Base-by-base conservation (phyloP, 805 yeast species). In the Pichia occidentalis region DNA sequence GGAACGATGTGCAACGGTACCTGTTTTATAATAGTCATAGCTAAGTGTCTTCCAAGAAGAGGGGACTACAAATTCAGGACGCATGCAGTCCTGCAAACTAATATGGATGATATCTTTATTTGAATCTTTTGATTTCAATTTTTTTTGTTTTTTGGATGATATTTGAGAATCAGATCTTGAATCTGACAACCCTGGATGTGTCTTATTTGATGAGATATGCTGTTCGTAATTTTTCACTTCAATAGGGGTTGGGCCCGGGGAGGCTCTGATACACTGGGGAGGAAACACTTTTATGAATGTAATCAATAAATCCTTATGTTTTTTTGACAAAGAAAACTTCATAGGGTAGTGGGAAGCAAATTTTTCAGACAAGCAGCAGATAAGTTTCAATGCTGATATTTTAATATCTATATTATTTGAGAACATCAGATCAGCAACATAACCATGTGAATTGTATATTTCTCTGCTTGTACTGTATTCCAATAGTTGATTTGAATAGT, bases 401-500 rank as follows among this genome's bases (percentile, higher is more conserved):
- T 79, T 68, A 7, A 87, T 72, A 17, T 68, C 67, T 22, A 81
- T 59, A 7, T 81, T 73, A 12, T 79, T 77, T 12, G 80, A 68
- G 39, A 71, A 71, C 32, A 85, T 53, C 44, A 87, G 59, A 29
- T 65, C 63, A 42, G 68, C 74, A 39, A 87, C 66, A 25, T 78
- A 65, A 34, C 79, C 80, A 14, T 73, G 60, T 16, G 86, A 77
- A n/a, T 77, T 64, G 55, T 84, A 87, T 18, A 84, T 66, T 35
- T 72, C 70, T 44, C 85, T 68, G 49, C 80, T 78, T 21, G 77
- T 66, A 37, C 92, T 80, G 49, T 82, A 75, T 28, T 80, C 83
- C 31, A 88, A 60, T 23, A 88, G 60, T 35, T 74, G 58, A 24
- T 71, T 65, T 0, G 90, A 71, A 52, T 84, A 85, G 6, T 70